A percentile compares a stretch with the other conserved stretches of the same genome.
phyloP scores from a whole-genome alignment of 1,139 yeast genomes.

The Meyerozyma carpophila region DNA sequence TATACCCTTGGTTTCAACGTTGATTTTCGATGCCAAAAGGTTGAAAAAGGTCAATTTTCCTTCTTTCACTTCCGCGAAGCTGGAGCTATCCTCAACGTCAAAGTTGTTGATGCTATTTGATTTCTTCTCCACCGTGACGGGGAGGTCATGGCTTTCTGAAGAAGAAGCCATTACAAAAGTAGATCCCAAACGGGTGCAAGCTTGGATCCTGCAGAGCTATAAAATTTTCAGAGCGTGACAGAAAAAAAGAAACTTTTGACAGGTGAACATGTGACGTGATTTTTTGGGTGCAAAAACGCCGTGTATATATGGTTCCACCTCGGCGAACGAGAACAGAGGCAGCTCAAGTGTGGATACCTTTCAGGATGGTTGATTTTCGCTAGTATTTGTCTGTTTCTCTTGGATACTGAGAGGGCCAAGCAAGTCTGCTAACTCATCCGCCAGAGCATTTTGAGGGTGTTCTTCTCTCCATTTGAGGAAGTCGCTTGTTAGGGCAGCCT shows the following conservation, averaged over 20 bases:
- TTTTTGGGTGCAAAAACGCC: neutral
- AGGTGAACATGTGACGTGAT: neutral
- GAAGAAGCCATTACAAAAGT: neutral
- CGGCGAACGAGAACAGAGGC: neutral
- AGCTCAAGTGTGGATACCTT: no score
- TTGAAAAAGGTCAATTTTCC: conserved; percentile 6
- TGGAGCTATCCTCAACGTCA: conserved; percentile 19
- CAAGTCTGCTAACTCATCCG: neutral
- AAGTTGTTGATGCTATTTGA: conserved; percentile 19
- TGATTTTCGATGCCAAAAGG: conserved; percentile 8
- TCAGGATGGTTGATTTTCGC: no score
- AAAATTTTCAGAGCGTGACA: neutral
- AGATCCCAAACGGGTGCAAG: neutral
- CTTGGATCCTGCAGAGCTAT: neutral
- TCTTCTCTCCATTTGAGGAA: neutral
- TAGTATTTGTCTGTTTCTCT: no score
- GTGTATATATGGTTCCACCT: neutral
- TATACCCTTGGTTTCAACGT: conserved; percentile 13
- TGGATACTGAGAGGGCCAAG: neutral
- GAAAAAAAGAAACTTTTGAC: neutral
- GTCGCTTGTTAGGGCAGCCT: neutral
- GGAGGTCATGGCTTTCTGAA: neutral
- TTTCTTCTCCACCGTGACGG: conserved; percentile 7
- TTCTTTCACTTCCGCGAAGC: conserved; percentile 16
- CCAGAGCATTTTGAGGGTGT: neutral